Conservation (phyloP, 1,284 basidiomycete genomes). For the Austroboletus niveus region DNA sequence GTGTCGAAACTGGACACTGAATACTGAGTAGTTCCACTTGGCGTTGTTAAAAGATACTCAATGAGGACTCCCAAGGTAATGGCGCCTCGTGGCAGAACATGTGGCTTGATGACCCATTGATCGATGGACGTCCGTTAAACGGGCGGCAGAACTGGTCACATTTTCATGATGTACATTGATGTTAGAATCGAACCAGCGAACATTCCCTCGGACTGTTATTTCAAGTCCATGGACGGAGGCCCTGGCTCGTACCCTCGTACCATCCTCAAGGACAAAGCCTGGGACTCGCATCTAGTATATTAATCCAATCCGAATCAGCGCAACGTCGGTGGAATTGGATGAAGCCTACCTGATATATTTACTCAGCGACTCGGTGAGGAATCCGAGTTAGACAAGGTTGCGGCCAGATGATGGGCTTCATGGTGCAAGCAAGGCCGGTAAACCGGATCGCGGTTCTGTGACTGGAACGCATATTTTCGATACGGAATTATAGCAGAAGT, state of each 20-base stretch:
- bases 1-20: no score
- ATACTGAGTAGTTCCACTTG: no score
- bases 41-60: no score
- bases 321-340: conserved; percentile 1
- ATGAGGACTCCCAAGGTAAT: background rate
- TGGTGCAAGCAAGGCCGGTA: conserved; percentile 16
- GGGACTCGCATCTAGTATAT: background rate
- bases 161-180: background rate
- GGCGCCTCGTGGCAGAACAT: conserved; percentile 27
- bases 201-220: conserved; percentile 7
- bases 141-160: background rate
- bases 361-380: conserved; percentile 3
- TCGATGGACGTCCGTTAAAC: background rate
- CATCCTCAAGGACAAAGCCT: conserved; percentile 7
- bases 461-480: background rate
- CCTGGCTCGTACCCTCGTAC: background rate
- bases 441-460: background rate
- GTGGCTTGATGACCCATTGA: conserved; percentile 12
- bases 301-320: background rate
- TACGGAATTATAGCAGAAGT: no score
- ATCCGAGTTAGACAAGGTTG: background rate
- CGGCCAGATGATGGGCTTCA: background rate
- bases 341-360: conserved; percentile 10
- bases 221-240: conserved; percentile 2
- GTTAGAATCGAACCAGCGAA: conserved; percentile 6